Percentiles rank a stretch among this genome's conserved stretches.
Evolutionary conservation across 1,284 basidiomycete genomes (phyloP).

Genomic region (Schizophyllum amplum): DNA sequence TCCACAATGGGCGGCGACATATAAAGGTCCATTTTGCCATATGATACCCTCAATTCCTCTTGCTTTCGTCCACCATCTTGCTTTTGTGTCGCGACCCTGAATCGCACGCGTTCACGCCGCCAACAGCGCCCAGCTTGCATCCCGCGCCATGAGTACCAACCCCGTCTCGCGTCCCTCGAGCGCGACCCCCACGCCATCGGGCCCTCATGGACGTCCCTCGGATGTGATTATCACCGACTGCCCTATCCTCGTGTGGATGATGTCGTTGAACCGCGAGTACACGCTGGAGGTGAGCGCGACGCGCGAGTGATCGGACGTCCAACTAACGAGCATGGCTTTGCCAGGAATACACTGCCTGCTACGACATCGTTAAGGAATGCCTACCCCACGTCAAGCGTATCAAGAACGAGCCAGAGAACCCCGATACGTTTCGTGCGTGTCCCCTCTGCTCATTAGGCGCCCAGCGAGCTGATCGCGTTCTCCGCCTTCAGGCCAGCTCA

Average conservation of each 20-base stretch:
- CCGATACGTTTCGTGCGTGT: conserved; percentile 60
- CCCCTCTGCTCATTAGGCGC: conserved; percentile 1
- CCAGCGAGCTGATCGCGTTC: not conserved
- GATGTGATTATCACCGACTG: conserved; percentile 28
- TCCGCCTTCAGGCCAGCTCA: conserved; percentile 46
- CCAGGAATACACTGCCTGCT: conserved; percentile 65
- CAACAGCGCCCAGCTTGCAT: not conserved
- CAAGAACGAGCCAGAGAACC: conserved; percentile 41
- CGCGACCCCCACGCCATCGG: not conserved
- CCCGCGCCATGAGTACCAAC: not conserved
- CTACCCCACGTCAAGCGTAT: conserved; percentile 42
- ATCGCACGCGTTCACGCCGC: not conserved
- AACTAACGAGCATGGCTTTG: conserved; percentile 1
- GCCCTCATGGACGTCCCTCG: not conserved
- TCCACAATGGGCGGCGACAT: not conserved
- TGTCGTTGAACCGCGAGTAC: conserved; percentile 65
- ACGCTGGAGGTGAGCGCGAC: conserved; percentile 44
- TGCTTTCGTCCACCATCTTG: not conserved
- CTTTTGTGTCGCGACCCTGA: not conserved
- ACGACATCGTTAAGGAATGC: conserved; percentile 45
- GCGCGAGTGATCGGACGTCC: not conserved
- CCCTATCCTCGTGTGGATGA: conserved; percentile 70
- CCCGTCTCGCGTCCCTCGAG: not conserved
- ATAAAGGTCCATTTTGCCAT: not conserved
- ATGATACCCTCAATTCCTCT: not conserved